Evolutionary conservation across 768 basidiomycete species (phyloP), one percentile per base, ranked within the genome.

Genomic region (Tricholoma matsutake): DNA sequence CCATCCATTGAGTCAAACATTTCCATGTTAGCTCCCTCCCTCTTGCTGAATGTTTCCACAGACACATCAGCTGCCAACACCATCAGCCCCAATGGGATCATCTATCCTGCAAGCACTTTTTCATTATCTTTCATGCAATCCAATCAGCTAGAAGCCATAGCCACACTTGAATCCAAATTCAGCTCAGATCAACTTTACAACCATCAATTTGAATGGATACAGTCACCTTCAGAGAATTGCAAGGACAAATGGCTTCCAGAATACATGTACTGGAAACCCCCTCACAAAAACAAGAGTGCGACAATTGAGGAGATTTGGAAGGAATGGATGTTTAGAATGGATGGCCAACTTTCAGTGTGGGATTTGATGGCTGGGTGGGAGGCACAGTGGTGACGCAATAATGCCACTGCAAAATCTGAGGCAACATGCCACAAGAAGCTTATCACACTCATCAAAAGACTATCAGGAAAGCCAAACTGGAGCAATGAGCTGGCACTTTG

Each of bases 251-350:
- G 65, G 63, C 66, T 74, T 1, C 72, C 72, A 1, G 31, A 61
- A 41, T 75, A 75, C 41, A 16, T 29, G 3, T 69, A 66, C 35
- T 63, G 58, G 62, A 59, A 28, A 29, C 62, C 62, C n/a, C 35
- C n/a, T 7, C 47, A 39, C 43, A 56, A 52, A 51, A 45, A 35
- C 31, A 58, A 55, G 57, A 52, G 65, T 43, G n/a, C 35, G 9
- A 28, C 57, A 0, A 59, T 75, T 37, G 35, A 59, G 13, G 62
- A 74, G 43, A 62, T 73, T 25, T 77, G 73, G 72, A 61, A 58
- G 16, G 74, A 75, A 45, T 65, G 68, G 37, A 43, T 61, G 0
- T 52, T 65, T 41, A 71, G 74, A 7, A 18, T 75, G 20, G 65
- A 73, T 47, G 72, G 72, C 0, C 37, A 56, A n/a, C 61, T 75